phyloP scores from a whole-genome alignment of 805 yeast genomes.

The Cyberlindnera nakhonratchasimensis region DNA sequence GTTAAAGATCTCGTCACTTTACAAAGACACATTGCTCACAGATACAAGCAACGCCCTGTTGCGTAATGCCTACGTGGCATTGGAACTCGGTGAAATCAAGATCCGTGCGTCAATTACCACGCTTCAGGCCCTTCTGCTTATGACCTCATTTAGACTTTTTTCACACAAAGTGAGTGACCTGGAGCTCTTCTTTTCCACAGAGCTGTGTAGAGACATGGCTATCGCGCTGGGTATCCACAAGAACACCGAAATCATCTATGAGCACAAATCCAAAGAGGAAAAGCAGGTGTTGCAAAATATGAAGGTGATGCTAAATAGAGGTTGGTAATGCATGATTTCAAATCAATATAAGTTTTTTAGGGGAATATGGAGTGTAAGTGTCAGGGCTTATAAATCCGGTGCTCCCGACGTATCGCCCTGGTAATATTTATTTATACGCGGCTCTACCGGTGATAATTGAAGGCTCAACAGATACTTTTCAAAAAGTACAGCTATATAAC shows the following conservation, averaged over 20 bases:
- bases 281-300: slow-evolving; percentile 18
- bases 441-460: slow-evolving; percentile 3
- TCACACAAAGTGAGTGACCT: slow-evolving; percentile 18
- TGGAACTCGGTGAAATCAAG: slow-evolving; percentile 22
- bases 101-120: slow-evolving; percentile 19
- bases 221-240: slow-evolving; percentile 23
- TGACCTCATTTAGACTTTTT: slow-evolving; percentile 20
- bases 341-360: not conserved
- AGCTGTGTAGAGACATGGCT: slow-evolving; percentile 22
- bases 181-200: slow-evolving; percentile 19
- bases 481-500: not conserved
- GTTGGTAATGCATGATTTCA: slow-evolving; percentile 8
- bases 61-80: slow-evolving; percentile 16
- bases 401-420: no score
- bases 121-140: slow-evolving; percentile 18
- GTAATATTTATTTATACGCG: no score
- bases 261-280: slow-evolving; percentile 18
- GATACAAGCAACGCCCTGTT: slow-evolving; percentile 14
- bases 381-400: no score
- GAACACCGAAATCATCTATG: slow-evolving; percentile 23
- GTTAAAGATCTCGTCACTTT: slow-evolving; percentile 19
- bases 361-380: not conserved
- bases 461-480: no score
- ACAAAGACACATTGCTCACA: slow-evolving; percentile 10
- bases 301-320: slow-evolving; percentile 17